Conservation (phyloP, 441 rosid genomes). For the Manihot esculenta region DNA sequence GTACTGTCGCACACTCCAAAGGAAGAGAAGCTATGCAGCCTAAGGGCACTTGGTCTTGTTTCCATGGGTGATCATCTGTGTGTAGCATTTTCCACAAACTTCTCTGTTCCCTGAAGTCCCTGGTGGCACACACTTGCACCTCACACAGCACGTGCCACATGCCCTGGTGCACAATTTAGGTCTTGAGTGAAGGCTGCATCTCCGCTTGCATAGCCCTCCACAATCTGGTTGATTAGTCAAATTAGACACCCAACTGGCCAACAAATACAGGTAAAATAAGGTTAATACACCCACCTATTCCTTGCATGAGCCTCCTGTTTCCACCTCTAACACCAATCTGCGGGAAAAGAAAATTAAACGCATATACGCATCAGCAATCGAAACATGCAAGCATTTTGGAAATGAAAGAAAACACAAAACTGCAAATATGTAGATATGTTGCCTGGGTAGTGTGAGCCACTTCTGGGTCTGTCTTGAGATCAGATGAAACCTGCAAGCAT, state of each 20-base stretch:
- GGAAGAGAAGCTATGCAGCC: no score
- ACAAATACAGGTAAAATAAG: no score
- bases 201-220: slow-evolving; percentile 30
- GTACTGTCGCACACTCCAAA: no score
- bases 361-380: background rate
- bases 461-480: background rate
- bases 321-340: slow-evolving; percentile 28
- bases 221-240: slow-evolving; percentile 27
- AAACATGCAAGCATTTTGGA: no score
- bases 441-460: background rate
- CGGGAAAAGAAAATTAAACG: background rate
- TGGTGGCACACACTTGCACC: slow-evolving; percentile 46
- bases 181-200: slow-evolving; percentile 39
- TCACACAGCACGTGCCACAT: slow-evolving; percentile 45
- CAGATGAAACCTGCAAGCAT: slow-evolving; percentile 12
- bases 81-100: slow-evolving; percentile 38
- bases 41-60: slow-evolving; percentile 42
- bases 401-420: no score
- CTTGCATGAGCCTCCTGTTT: slow-evolving; percentile 39
- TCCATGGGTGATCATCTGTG: slow-evolving; percentile 43
- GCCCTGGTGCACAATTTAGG: slow-evolving; percentile 43
- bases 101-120: slow-evolving; percentile 44
- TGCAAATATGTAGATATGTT: background rate
- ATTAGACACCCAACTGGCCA: no score
- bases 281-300: slow-evolving; percentile 24